Percentiles rank a stretch among this genome's conserved stretches.
Conservation (phyloP, 371 early-diverging fungal species). For the Apophysomyces ossiformis region DNA sequence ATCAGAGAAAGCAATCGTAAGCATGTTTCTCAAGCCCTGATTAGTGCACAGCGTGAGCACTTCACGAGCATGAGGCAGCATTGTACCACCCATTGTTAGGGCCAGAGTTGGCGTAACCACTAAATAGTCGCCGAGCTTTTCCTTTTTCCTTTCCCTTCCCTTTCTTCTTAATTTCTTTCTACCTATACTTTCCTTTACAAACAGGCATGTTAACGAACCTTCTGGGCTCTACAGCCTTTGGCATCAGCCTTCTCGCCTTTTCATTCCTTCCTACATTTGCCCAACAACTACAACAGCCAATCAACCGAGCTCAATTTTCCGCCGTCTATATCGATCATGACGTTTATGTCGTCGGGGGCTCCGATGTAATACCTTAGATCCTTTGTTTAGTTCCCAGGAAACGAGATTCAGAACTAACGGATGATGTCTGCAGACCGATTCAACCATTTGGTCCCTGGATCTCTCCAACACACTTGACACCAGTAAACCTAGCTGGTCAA, state of each 20-base stretch:
- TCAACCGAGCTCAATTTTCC: slow-evolving; percentile 19
- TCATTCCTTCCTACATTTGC: slow-evolving; percentile 1
- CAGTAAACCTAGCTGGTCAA: slow-evolving; percentile 28
- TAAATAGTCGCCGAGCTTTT: slow-evolving; percentile 9
- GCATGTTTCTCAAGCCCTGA: neutral
- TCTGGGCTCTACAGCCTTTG: slow-evolving; percentile 3
- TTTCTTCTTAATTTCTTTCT: slow-evolving; percentile 11
- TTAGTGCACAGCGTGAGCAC: slow-evolving; percentile 24
- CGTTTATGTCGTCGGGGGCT: slow-evolving; percentile 31
- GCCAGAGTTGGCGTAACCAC: neutral
- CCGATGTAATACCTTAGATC: slow-evolving; percentile 20
- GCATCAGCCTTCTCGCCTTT: slow-evolving; percentile 3
- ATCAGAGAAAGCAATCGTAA: neutral
- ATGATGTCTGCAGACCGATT: slow-evolving; percentile 17
- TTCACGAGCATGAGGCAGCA: slow-evolving; percentile 26
- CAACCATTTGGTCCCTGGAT: slow-evolving; percentile 36
- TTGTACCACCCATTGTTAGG: neutral
- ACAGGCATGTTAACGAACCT: neutral
- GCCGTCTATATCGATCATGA: slow-evolving; percentile 15
- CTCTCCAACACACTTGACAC: slow-evolving; percentile 28
- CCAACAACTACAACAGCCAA: slow-evolving; percentile 16
- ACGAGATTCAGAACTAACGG: neutral
- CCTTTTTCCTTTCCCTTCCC: slow-evolving; percentile 10
- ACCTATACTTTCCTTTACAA: slow-evolving; percentile 20
- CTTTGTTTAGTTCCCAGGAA: neutral